phyloP scores from a whole-genome alignment of 257 asterid species.

The Avicennia marina region DNA sequence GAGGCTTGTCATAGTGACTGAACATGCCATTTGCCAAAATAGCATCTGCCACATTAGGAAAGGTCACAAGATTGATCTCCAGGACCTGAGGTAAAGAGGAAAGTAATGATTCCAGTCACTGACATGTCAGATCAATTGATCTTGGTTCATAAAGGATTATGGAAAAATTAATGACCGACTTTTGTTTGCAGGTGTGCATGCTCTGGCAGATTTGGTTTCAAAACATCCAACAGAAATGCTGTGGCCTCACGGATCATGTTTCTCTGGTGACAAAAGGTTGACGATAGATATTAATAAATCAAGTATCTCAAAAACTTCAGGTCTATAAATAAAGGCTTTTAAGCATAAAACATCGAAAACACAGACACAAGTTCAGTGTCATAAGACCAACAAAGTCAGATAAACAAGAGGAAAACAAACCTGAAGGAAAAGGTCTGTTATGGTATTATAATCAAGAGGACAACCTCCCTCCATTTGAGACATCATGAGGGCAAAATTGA shows the following conservation, averaged over 20 bases:
- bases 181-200: conserved; percentile 93
- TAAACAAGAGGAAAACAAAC: conserved; percentile 26
- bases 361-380: not conserved
- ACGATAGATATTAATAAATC: conserved; percentile 10
- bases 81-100: conserved; percentile 56
- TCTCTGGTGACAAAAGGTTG: conserved; percentile 48
- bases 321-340: not conserved
- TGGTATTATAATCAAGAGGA: conserved; percentile 96
- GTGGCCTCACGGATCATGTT: conserved; percentile 99
- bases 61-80: conserved; percentile 91
- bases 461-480: conserved; percentile 99
- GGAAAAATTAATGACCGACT: conserved; percentile 38
- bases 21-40: conserved; percentile 98
- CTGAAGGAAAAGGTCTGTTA: conserved; percentile 98
- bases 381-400: not conserved
- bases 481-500: conserved; percentile 99
- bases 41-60: conserved; percentile 99
- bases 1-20: conserved; percentile 95
- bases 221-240: conserved; percentile 93
- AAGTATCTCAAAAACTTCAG: conserved; percentile 6
- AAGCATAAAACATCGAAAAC: not conserved
- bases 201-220: conserved; percentile 96
- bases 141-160: not conserved
- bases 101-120: conserved; percentile 18
- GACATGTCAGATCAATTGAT: not conserved